These are phyloP conservation scores for Colletotrichum sp. DNA, from an alignment of 2,329 filamentous ascomycete genomes.

Conservation along the genomic window DNA sequence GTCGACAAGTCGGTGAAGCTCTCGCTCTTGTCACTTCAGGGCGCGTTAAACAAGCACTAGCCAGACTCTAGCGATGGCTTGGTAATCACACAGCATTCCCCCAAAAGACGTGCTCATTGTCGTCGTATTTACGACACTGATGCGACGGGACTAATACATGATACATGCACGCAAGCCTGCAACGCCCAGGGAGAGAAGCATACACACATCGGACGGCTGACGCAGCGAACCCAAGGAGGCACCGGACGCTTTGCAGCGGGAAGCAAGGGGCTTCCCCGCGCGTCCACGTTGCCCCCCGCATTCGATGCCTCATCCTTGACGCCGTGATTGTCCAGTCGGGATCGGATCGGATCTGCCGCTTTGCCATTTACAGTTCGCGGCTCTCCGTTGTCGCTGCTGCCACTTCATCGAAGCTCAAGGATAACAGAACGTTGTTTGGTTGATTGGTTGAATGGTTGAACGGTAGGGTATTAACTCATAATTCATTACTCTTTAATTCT, in stretches of 20 bases:
- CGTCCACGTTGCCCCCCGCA: neutral
- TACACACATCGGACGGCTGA: neutral
- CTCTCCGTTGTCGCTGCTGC: neutral
- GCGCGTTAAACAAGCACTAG: neutral
- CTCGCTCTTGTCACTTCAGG: neutral
- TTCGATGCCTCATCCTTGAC: neutral
- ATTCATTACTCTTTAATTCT: neutral
- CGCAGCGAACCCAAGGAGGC: neutral
- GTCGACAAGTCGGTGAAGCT: neutral
- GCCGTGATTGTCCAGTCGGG: neutral
- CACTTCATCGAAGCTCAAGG: neutral
- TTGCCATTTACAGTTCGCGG: neutral
- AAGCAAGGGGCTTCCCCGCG: neutral
- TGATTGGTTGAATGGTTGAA: neutral
- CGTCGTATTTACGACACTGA: neutral
- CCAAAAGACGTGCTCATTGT: neutral
- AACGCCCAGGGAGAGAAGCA: neutral
- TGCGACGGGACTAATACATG: neutral
- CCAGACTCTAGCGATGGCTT: neutral
- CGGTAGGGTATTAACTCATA: neutral
- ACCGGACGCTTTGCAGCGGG: neutral
- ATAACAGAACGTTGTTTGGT: neutral
- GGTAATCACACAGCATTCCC: neutral
- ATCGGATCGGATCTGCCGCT: neutral
- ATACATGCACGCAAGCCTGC: neutral